Conservation (phyloP, 768 basidiomycete species). For the Dentipellis fragilis region DNA sequence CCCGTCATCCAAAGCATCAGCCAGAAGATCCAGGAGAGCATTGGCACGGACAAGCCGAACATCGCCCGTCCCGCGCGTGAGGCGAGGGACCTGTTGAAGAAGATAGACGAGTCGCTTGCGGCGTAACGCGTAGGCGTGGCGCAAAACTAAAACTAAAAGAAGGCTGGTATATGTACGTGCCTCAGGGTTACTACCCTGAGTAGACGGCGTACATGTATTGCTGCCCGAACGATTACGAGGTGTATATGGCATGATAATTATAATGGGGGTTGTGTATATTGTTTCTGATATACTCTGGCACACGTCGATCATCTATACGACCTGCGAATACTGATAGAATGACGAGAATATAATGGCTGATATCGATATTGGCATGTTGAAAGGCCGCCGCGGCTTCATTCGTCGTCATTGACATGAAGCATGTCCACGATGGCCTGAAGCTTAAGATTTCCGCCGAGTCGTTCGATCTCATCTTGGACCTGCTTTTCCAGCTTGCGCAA, state of each 20-base stretch:
- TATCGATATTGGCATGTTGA: too few relatives aligned
- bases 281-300: too few relatives aligned
- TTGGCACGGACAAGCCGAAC: slow-evolving; percentile 56
- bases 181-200: too few relatives aligned
- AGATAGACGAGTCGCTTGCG: slow-evolving; percentile 5
- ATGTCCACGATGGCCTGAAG: not conserved
- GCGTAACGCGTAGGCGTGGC: not conserved
- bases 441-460: not conserved
- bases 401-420: not conserved
- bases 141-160: too few relatives aligned
- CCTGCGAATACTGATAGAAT: too few relatives aligned
- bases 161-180: too few relatives aligned
- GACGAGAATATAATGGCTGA: too few relatives aligned
- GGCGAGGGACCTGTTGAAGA: slow-evolving; percentile 55
- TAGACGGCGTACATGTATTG: too few relatives aligned
- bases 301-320: too few relatives aligned
- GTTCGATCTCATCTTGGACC: not conserved
- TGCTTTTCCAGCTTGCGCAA: not conserved
- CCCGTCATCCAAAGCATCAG: slow-evolving; percentile 52
- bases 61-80: slow-evolving; percentile 77
- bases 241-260: too few relatives aligned
- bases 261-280: not conserved
- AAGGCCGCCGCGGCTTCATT: too few relatives aligned
- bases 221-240: too few relatives aligned
- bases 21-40: slow-evolving; percentile 63